Evolutionary conservation across 306 rosid species (phyloP).

Genomic region (Vachellia pachyceras): DNA sequence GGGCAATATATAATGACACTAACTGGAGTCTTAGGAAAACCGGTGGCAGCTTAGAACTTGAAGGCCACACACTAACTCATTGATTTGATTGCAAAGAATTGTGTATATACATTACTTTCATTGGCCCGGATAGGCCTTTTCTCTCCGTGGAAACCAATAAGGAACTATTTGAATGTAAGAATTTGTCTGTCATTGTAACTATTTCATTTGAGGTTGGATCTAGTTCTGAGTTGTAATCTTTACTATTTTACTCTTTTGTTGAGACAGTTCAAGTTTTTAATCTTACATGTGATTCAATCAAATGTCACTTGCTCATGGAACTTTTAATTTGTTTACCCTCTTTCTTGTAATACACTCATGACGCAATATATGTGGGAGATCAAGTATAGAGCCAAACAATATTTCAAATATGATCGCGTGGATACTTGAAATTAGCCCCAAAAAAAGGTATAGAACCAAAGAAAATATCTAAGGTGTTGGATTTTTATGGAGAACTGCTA

Average conservation of each 20-base stretch:
- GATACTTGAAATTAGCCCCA: too few relatives aligned
- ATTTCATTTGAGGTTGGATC: not conserved
- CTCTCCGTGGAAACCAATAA: not conserved
- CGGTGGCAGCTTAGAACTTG: not conserved
- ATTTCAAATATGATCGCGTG: too few relatives aligned
- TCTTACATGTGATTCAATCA: too few relatives aligned
- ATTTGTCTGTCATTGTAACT: not conserved
- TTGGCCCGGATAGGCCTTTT: not conserved
- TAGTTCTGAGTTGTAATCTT: not conserved
- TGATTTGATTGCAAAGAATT: slow-evolving; percentile 33
- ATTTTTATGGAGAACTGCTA: not conserved
- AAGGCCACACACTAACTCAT: slow-evolving; percentile 1
- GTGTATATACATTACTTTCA: not conserved
- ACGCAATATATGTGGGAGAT: too few relatives aligned
- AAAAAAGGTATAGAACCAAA: too few relatives aligned
- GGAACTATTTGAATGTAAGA: not conserved
- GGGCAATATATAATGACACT: slow-evolving; percentile 7
- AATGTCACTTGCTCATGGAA: too few relatives aligned
- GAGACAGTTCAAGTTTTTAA: not conserved
- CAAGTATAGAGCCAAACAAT: too few relatives aligned
- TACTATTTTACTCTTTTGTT: not conserved
- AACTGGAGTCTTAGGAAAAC: slow-evolving; percentile 9
- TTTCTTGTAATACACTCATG: not conserved
- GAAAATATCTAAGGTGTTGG: too few relatives aligned
- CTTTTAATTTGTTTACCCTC: not conserved